phyloP scores from a whole-genome alignment of 148 eudicot genomes.

The Limonium bicolor region DNA sequence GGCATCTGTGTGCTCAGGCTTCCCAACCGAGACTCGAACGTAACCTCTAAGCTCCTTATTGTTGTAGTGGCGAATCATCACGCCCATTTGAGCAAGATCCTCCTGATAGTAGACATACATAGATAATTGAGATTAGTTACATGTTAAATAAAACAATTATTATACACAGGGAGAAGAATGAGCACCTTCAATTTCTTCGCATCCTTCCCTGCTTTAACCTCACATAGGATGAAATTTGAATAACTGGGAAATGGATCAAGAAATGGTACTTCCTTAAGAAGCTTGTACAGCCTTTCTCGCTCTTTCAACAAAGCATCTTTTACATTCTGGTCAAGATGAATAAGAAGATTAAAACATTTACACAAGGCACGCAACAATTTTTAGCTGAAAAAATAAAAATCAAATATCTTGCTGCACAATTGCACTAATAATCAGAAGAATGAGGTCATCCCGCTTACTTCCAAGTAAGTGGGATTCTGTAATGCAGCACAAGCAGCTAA shows the following conservation, averaged over 20 bases:
- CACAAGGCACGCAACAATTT: background rate
- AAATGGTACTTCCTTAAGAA: conserved; percentile 69
- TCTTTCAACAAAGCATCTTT: conserved; percentile 78
- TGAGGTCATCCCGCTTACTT: conserved; percentile 27
- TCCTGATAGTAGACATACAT: conserved; percentile 32
- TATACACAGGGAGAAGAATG: background rate
- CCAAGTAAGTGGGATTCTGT: conserved; percentile 61
- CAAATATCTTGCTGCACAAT: too few species aligned
- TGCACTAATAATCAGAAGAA: too few species aligned
- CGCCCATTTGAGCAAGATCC: conserved; percentile 85
- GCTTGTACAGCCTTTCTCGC: conserved; percentile 65
- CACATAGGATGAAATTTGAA: conserved; percentile 86
- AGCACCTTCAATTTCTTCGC: conserved; percentile 90
- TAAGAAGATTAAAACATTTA: background rate
- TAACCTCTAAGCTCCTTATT: conserved; percentile 68
- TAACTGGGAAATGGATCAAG: conserved; percentile 82
- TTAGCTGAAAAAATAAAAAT: background rate
- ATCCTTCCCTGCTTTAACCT: conserved; percentile 70
- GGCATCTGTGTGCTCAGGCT: conserved; percentile 91
- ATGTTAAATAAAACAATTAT: background rate
- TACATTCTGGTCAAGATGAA: conserved; percentile 37
- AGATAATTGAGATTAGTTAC: background rate
- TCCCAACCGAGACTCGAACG: conserved; percentile 92
- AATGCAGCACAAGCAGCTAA: conserved; percentile 94
- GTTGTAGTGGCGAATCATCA: conserved; percentile 93